Evolutionary conservation across 2,329 filamentous ascomycete species (phyloP).

Genomic region (Cladosporium oxysporum): DNA sequence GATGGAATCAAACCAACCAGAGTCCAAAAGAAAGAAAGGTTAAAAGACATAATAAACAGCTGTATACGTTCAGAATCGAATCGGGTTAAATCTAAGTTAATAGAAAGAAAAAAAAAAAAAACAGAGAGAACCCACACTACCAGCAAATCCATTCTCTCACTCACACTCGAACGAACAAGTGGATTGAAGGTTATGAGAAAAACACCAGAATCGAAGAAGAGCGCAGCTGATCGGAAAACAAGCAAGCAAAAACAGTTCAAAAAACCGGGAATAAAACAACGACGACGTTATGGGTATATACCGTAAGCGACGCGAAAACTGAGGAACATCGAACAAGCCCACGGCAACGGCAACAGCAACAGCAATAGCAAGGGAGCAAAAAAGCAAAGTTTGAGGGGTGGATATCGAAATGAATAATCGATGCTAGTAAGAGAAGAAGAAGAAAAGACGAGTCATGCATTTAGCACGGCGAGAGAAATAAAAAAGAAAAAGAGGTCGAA

Average conservation of each 20-base stretch:
- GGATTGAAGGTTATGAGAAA: too few relatives aligned
- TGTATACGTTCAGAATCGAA: too few relatives aligned
- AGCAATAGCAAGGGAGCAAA: too few relatives aligned
- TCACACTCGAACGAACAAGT: background rate
- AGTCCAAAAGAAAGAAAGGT: too few relatives aligned
- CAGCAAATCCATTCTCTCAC: background rate
- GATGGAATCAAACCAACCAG: too few relatives aligned
- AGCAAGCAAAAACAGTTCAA: background rate
- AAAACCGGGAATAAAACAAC: background rate
- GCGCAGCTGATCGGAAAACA: background rate
- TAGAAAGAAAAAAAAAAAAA: too few relatives aligned
- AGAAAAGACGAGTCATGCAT: background rate
- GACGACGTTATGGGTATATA: slow-evolving; percentile 20
- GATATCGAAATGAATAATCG: background rate
- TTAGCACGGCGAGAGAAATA: background rate
- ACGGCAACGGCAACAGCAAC: too few relatives aligned
- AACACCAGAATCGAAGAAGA: too few relatives aligned
- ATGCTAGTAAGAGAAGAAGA: background rate
- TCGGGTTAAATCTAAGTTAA: too few relatives aligned
- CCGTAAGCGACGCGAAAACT: slow-evolving; percentile 15
- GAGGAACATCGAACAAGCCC: too few relatives aligned
- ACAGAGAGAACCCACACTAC: too few relatives aligned
- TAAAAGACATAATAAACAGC: too few relatives aligned
- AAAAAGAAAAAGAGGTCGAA: background rate
- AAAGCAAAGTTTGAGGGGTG: background rate